Conservation (phyloP, 1,139 yeast species). For the Protomyces gravidus region DNA sequence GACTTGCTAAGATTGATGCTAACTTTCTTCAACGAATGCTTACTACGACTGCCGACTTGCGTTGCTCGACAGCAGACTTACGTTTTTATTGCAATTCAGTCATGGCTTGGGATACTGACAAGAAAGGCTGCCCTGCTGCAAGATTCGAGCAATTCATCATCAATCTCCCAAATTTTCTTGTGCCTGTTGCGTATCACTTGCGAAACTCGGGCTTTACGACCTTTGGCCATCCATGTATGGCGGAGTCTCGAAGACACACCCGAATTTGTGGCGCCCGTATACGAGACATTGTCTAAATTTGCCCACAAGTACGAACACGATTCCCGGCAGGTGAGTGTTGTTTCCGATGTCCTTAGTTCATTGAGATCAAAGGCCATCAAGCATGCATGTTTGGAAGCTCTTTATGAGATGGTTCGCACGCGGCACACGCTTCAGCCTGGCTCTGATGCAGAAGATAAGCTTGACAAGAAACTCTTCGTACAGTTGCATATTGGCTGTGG, state of each 20-base stretch:
- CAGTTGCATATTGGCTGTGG: background rate
- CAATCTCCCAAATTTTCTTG: background rate
- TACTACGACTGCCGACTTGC: background rate
- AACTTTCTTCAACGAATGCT: background rate
- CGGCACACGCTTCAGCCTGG: background rate
- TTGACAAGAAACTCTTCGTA: background rate
- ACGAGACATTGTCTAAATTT: background rate
- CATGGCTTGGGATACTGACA: background rate
- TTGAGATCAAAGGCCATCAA: background rate
- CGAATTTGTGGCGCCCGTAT: background rate
- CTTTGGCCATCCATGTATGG: background rate
- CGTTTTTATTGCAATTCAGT: background rate
- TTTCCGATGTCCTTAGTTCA: background rate
- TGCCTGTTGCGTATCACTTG: background rate
- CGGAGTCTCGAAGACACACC: background rate
- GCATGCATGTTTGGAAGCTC: background rate
- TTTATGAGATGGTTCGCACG: background rate
- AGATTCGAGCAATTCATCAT: too few species aligned
- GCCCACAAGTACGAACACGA: background rate
- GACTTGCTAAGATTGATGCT: background rate
- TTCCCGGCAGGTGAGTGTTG: background rate
- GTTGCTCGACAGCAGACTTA: background rate
- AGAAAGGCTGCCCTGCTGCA: background rate
- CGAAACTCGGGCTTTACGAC: background rate
- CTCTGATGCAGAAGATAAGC: background rate